Base-by-base conservation (phyloP, 345 rosid genomes). In the Psidium guajava region DNA sequence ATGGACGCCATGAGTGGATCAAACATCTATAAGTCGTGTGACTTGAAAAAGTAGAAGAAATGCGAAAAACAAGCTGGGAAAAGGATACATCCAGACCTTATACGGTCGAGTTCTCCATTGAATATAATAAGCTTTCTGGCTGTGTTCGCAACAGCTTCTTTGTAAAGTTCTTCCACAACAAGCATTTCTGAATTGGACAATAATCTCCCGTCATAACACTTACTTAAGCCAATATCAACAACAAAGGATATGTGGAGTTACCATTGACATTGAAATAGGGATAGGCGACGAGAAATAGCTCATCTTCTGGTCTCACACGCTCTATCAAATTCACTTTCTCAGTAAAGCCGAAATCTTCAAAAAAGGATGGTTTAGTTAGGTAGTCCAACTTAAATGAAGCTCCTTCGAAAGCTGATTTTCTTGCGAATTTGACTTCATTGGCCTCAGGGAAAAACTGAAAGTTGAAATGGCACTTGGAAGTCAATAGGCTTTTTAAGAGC, bases 41-140 rank as follows among this genome's bases (percentile, higher is more conserved):
- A 32, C 27, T 49, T 28, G n/a, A 28, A 32, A 53, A 47, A 18
- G 15, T 1, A 21, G 73, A n/a, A 53, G 40, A 69, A 82, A 54
- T 16, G 40, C 2, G 7, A 25, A 55, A 42, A 49, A 11, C 36
- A 81, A 20, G 21, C 47, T 36, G 81, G 53, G 59, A 40, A 59
- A 91, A 96, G 98, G 98, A 95, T 95, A 95, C 99, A 96, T 44
- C 98, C 99, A 14, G 99, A 96, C 87, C 99, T 87, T 86, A 96
- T 96, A 16, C 99, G 97, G 88, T 96, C 99, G 51, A 96, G 98
- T 87, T 96, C 98, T 49, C 98, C 97, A 20, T 96, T 96, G 91
- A 96, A 96, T 87, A 96, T 88, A 84, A 96, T 95, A 81, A 95
- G 88, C 91, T 92, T 91, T 6, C 98, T 86, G 27, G 81, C 81